Evolutionary conservation across 2,329 filamentous ascomycete species (phyloP).

Genomic region (Alternaria sp.): DNA sequence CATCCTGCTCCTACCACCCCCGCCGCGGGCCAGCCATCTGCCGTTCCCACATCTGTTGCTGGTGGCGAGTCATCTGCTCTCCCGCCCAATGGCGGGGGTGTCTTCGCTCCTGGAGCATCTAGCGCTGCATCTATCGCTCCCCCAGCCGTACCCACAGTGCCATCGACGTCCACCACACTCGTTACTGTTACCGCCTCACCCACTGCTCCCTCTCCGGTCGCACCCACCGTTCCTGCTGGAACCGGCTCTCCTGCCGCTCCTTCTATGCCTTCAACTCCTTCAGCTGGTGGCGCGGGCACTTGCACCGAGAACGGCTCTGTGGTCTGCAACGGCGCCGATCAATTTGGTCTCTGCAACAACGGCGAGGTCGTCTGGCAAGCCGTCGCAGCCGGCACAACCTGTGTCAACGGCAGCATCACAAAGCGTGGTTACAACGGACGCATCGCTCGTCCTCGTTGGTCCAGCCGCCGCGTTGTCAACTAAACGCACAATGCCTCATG

Average conservation of each 20-base stretch:
- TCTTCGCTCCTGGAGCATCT: conserved; percentile 39
- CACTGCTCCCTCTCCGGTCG: conserved; percentile 19
- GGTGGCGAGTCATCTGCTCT: conserved; percentile 11
- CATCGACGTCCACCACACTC: conserved; percentile 38
- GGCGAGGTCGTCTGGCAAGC: conserved; percentile 50
- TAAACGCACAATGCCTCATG: conserved; percentile 1
- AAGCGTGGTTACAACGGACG: conserved; percentile 43
- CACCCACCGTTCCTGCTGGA: conserved; percentile 18
- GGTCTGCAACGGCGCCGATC: conserved; percentile 48
- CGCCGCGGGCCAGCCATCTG: conserved; percentile 1
- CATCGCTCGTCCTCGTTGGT: conserved; percentile 32
- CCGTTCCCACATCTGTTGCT: conserved; percentile 3
- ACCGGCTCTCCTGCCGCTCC: conserved; percentile 18
- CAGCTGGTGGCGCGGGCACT: conserved; percentile 23
- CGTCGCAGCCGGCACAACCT: conserved; percentile 54
- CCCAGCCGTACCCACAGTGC: conserved; percentile 12
- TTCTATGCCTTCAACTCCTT: conserved; percentile 12
- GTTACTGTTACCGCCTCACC: conserved; percentile 33
- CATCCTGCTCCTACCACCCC: conserved; percentile 5
- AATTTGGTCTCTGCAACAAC: conserved; percentile 54
- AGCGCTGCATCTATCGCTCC: conserved; percentile 15
- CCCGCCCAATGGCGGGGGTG: conserved; percentile 34
- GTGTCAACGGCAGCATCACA: conserved; percentile 49
- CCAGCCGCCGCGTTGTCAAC: conserved; percentile 5
- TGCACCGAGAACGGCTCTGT: conserved; percentile 45